Base-by-base conservation (phyloP, 768 basidiomycete species). In the Candolleomyces aberdarensis region DNA sequence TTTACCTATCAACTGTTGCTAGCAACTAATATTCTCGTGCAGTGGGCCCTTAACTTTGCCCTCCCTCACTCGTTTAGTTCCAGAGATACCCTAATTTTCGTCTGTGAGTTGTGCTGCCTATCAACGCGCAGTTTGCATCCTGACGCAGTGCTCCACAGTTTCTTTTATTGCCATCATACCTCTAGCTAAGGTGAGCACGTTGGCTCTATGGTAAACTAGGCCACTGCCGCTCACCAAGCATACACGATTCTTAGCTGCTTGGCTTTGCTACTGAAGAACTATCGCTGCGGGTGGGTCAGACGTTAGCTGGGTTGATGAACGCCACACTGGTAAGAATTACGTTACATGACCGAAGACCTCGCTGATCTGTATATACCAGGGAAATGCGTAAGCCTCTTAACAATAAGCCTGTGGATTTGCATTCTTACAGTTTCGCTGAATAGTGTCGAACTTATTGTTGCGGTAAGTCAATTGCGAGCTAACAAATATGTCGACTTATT, bases 291-390 rank as follows among this genome's bases (percentile, higher is more conserved):
- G 83, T 94, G 22, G 93, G 92, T 3, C 89, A 89, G 22, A 76
- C 88, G 13, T 86, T 84, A 66, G 85, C 91, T 0, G 93, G 91
- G 0, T 76, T 96, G 19, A 74, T 95, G 40, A 94, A 94, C 65
- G 91, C 90, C 44, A 91, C 85, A 70, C 76, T 92, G 85, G 90
- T 91, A 70, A 55, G 82, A 66, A 3, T 39, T 43, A 22, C 32
- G n/a, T 17, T n/a, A 43, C 22, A 58, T 51, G 20, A 17, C 29
- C 49, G n/a, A 41, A 62, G 4, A 62, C 48, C 48, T 57, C 17
- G 59, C n/a, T 43, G 55, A n/a, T 40, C 62, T 13, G 55, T 63
- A 48, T 59, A 31, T 46, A 55, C 20, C 54, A 91, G 89, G 86
- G 84, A 57, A 91, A 91, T 65, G 77, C 82, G 85, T 89, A 70